These are phyloP conservation scores for Populus tomentosa DNA, from an alignment of 441 rosid species.

Conservation along the genomic window DNA sequence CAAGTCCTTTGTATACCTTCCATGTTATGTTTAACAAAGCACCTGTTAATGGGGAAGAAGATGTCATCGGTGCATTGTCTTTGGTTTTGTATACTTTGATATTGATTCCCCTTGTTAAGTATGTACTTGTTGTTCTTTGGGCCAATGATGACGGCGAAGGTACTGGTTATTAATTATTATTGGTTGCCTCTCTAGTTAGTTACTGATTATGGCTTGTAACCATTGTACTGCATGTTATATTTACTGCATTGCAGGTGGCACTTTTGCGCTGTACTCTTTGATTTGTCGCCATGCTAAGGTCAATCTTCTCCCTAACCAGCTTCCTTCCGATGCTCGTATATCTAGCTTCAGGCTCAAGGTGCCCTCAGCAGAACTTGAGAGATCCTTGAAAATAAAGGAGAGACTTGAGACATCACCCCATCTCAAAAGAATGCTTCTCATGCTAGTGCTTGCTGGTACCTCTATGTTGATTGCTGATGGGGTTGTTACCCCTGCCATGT, in stretches of 20 bases:
- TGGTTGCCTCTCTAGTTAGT: background rate
- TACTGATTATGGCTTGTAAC: background rate
- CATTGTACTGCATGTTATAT: no score
- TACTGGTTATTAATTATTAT: conserved; percentile 15
- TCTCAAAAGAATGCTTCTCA: conserved; percentile 71
- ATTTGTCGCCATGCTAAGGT: conserved; percentile 96
- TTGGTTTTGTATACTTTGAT: conserved; percentile 80
- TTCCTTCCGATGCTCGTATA: conserved; percentile 90
- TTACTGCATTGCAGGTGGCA: conserved; percentile 61
- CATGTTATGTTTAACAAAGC: conserved; percentile 88
- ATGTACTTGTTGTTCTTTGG: conserved; percentile 92
- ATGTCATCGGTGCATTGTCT: conserved; percentile 88
- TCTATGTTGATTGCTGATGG: conserved; percentile 99
- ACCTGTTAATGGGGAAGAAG: conserved; percentile 73
- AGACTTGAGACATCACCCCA: conserved; percentile 74
- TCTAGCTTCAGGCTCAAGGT: conserved; percentile 96
- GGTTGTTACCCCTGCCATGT: conserved; percentile 94
- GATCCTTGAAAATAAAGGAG: conserved; percentile 91
- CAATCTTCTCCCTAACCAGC: conserved; percentile 96
- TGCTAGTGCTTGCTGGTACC: conserved; percentile 91
- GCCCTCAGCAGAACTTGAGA: conserved; percentile 95
- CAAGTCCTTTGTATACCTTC: conserved; percentile 91
- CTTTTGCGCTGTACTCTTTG: conserved; percentile 90
- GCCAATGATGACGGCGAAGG: conserved; percentile 99
- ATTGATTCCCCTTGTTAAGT: conserved; percentile 80